phyloP scores from a whole-genome alignment of 2,329 filamentous ascomycete species.

The Hypoxylon sp. region DNA sequence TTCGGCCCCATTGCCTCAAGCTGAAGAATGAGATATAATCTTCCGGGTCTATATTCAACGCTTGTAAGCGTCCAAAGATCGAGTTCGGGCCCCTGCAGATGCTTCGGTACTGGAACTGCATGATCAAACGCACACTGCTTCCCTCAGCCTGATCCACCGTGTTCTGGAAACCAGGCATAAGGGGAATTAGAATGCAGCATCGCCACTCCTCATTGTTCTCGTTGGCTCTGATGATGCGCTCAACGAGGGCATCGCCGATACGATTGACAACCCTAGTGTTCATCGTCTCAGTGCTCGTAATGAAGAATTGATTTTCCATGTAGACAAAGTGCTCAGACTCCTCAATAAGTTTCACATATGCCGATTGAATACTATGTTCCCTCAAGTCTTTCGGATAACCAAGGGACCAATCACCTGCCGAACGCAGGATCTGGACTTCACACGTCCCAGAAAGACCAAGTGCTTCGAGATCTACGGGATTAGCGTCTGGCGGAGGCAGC shows the following conservation, averaged over 20 bases:
- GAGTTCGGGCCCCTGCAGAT: slow-evolving; percentile 94
- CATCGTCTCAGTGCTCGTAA: slow-evolving; percentile 91
- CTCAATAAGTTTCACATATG: slow-evolving; percentile 94
- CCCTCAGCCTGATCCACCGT: slow-evolving; percentile 95
- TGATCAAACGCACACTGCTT: slow-evolving; percentile 92
- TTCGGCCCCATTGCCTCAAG: slow-evolving; percentile 90
- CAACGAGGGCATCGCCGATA: slow-evolving; percentile 94
- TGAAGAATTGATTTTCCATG: slow-evolving; percentile 99
- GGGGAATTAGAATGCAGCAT: slow-evolving; percentile 88
- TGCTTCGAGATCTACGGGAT: slow-evolving; percentile 85
- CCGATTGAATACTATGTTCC: slow-evolving; percentile 95
- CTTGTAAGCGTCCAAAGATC: slow-evolving; percentile 88
- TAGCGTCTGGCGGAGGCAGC: slow-evolving; percentile 92
- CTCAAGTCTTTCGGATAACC: slow-evolving; percentile 80
- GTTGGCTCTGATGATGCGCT: slow-evolving; percentile 88
- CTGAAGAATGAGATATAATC: slow-evolving; percentile 97
- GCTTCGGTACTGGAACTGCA: slow-evolving; percentile 96
- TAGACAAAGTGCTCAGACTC: slow-evolving; percentile 98
- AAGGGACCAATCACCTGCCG: slow-evolving; percentile 90
- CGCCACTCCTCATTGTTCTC: slow-evolving; percentile 91
- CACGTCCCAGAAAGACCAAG: slow-evolving; percentile 94
- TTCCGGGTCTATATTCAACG: slow-evolving; percentile 87
- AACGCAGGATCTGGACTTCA: slow-evolving; percentile 95
- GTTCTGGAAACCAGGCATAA: slow-evolving; percentile 99
- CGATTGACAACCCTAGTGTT: slow-evolving; percentile 90